Evolutionary conservation across 176 grass and related monocot species (phyloP), one percentile per base, ranked within the genome.

Genomic region (Triticum timopheevii): DNA sequence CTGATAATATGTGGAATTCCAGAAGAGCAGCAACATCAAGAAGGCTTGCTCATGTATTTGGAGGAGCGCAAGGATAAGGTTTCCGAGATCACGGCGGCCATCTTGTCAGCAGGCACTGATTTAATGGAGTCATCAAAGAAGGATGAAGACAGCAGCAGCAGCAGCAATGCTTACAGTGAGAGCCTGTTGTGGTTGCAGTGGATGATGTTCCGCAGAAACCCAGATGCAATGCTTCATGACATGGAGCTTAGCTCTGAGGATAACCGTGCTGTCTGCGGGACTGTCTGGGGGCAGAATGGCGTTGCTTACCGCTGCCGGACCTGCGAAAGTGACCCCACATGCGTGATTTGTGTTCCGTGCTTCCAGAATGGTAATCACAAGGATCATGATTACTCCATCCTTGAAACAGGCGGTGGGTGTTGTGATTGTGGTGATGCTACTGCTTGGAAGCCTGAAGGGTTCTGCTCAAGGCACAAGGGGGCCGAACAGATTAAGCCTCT

Each of bases 341-440:
- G 97, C 83, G 94, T 89, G 3, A 97, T 99, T 15, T 99, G 97
- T 52, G 94, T 99, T 52, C 89, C 92, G 4, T 99, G 97, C 83
- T 99, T 99, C 74, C 92, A 92, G 92, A 96, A 99, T 59, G 97
- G 94, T 20, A 64, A 92, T 47, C 97, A 99, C 84, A 87, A 87
- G 54, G 94, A 95, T 50, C 97, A 99, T 87, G 97, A 99, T 87
- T 99, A 97, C 82, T 93, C 89, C 70, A 99, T 99, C 77, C 92
- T 97, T 71, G 94, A 97, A 45, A 97, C 97, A 58, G 92, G 89
- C 38, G 97, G 94, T 71, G 97, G 97, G 13, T 99, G 94, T 76
- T 99, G 97, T 75, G 97, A 99, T n/a, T 99, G 97, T 72, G 97
- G 97, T 42, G 97, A 99, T 78, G 76, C 87, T 27, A 97, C 97